phyloP scores from a whole-genome alignment of 2,329 filamentous ascomycete genomes.

The Didymella glomerata region DNA sequence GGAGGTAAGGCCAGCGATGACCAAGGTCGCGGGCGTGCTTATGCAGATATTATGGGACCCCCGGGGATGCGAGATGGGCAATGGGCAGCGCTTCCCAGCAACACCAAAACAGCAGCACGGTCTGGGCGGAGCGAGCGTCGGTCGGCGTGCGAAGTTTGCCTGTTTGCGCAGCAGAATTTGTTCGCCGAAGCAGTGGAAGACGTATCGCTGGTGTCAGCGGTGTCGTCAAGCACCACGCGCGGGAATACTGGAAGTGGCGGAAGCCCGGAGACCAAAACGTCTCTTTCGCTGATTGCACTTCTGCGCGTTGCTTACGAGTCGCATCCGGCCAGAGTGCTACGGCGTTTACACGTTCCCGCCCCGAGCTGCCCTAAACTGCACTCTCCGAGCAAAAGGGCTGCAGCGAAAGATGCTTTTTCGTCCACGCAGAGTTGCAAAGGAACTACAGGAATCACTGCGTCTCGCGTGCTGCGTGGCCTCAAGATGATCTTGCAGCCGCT shows the following conservation, averaged over 20 bases:
- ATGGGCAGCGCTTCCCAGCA: constrained; percentile 18
- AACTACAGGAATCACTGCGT: neutral
- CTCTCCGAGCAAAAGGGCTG: too few species aligned
- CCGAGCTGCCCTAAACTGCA: constrained; percentile 11
- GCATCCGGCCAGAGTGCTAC: constrained; percentile 19
- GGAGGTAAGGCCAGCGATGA: constrained; percentile 14
- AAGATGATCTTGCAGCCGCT: constrained; percentile 7
- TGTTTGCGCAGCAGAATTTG: constrained; percentile 5
- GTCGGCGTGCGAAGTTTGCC: constrained; percentile 14
- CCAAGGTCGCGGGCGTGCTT: constrained; percentile 12
- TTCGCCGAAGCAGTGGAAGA: constrained; percentile 9
- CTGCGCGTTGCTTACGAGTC: constrained; percentile 23
- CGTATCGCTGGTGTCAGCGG: constrained; percentile 11
- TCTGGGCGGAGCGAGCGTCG: constrained; percentile 21
- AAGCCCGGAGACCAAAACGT: constrained; percentile 17
- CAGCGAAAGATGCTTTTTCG: constrained; percentile 9
- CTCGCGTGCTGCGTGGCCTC: constrained; percentile 22
- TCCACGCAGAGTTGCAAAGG: neutral
- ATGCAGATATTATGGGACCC: constrained; percentile 28
- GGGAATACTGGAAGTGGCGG: constrained; percentile 19
- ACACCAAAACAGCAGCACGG: constrained; percentile 13
- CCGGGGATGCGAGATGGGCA: constrained; percentile 19
- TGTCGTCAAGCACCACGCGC: constrained; percentile 15
- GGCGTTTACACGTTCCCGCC: constrained; percentile 22
- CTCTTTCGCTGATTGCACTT: constrained; percentile 14